phyloP scores from a whole-genome alignment of 306 rosid genomes.

The Cucumis sativus region Cucumber_9930_V3 NC_026659.2:23402501-23403000 shows the following conservation, averaged over 20 bases:
- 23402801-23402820: too few relatives aligned
- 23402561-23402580: conserved; percentile 64
- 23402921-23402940: not conserved
- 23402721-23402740: too few relatives aligned
- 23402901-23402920: not conserved
- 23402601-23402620: not conserved
- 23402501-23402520: conserved; percentile 36
- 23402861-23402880: not conserved
- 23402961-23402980: conserved; percentile 39
- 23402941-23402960: conserved; percentile 39
- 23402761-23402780: too few relatives aligned
- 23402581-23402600: conserved; percentile 1
- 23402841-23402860: not conserved
- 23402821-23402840: not conserved
- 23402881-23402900: not conserved
- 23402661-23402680: too few relatives aligned
- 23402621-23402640: not conserved
- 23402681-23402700: too few relatives aligned
- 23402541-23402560: conserved; percentile 68
- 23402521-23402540: conserved; percentile 49
- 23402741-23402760: too few relatives aligned
- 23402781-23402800: too few relatives aligned
- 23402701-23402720: too few relatives aligned
- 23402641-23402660: too few relatives aligned
- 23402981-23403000: conserved; percentile 48